Evolutionary conservation across 2,329 filamentous ascomycete genomes (phyloP).

Genomic region (Calonectria leucothoes): DNA sequence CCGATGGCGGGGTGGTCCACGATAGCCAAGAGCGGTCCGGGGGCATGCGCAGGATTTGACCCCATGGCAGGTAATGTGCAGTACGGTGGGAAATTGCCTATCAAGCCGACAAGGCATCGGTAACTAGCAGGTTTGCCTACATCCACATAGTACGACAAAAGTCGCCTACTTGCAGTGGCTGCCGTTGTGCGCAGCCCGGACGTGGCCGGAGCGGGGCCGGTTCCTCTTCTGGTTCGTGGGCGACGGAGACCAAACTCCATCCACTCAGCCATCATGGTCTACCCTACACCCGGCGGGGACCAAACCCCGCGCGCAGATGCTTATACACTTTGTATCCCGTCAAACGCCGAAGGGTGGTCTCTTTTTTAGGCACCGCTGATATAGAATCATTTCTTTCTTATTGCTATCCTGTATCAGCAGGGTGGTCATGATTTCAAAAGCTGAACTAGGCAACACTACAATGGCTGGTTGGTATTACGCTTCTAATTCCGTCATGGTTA

Average conservation of each 20-base stretch:
- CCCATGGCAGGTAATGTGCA: not conserved
- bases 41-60: not conserved
- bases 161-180: not conserved
- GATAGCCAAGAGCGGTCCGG: not conserved
- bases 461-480: not conserved
- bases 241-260: slow-evolving; percentile 3
- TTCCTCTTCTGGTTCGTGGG: not conserved
- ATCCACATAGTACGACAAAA: not conserved
- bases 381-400: not conserved
- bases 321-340: not conserved
- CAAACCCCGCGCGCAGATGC: not conserved
- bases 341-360: not conserved
- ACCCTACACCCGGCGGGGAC: not conserved
- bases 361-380: not conserved
- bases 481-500: not conserved
- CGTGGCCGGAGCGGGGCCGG: slow-evolving; percentile 23
- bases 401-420: not conserved
- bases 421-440: not conserved
- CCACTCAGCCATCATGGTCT: not conserved
- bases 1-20: not conserved
- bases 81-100: not conserved
- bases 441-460: no score
- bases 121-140: not conserved
- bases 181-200: slow-evolving; percentile 12
- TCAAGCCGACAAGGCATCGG: not conserved